Conservation (phyloP, 768 basidiomycete genomes). For the Suillus tomentosus region DNA sequence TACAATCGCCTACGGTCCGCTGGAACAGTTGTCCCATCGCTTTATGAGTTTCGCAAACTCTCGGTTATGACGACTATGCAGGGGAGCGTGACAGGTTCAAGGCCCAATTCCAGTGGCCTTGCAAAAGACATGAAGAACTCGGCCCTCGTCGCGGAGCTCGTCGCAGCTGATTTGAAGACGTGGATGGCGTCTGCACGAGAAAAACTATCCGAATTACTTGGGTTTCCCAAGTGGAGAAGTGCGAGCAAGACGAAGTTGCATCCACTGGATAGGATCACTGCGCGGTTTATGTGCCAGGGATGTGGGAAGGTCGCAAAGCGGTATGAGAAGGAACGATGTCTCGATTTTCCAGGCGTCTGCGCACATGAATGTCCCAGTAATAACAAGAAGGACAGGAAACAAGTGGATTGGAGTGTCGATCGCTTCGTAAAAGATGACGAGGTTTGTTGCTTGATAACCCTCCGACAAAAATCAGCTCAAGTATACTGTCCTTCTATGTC, state of each 20-base stretch:
- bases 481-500: neutral
- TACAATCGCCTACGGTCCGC: conserved; percentile 47
- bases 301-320: conserved; percentile 44
- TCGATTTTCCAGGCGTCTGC: conserved; percentile 63
- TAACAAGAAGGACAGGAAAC: conserved; percentile 28
- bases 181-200: conserved; percentile 52
- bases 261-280: conserved; percentile 59
- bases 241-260: conserved; percentile 49
- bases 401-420: conserved; percentile 46
- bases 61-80: conserved; percentile 44
- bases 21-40: conserved; percentile 43
- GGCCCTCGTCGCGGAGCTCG: conserved; percentile 37
- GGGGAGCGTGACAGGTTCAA: conserved; percentile 12
- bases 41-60: conserved; percentile 50
- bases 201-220: conserved; percentile 48
- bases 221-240: conserved; percentile 51
- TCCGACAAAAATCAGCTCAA: neutral
- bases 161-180: conserved; percentile 44
- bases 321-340: conserved; percentile 43
- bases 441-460: conserved; percentile 35
- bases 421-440: conserved; percentile 61
- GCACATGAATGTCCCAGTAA: conserved; percentile 50
- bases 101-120: conserved; percentile 13
- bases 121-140: conserved; percentile 32
- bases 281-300: conserved; percentile 56